A percentile compares a stretch with the other conserved stretches of the same genome.
These are phyloP conservation scores for Cladophialophora psammophila DNA, from an alignment of 2,329 filamentous ascomycete genomes.

Conservation along the genomic window DNA sequence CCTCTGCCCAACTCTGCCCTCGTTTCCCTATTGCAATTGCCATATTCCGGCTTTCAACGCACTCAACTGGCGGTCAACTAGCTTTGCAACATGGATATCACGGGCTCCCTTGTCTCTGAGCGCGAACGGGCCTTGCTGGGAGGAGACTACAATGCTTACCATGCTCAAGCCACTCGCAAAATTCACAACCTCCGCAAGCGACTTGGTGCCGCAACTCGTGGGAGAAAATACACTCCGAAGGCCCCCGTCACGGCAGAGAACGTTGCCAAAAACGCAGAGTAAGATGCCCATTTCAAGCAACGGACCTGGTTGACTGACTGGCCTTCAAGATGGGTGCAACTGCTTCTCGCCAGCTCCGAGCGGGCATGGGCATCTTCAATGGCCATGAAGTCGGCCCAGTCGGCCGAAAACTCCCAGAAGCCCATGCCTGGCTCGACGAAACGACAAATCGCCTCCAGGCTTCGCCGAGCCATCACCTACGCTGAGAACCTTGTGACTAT, in stretches of 20 bases:
- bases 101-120: conserved; percentile 78
- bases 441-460: conserved; percentile 85
- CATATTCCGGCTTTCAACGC: not conserved
- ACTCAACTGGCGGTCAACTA: not conserved
- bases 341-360: conserved; percentile 87
- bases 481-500: conserved; percentile 73
- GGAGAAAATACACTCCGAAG: conserved; percentile 82
- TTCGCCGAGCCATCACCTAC: conserved; percentile 77
- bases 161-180: conserved; percentile 77
- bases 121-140: conserved; percentile 84
- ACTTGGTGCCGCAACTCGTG: conserved; percentile 82
- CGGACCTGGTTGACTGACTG: conserved; percentile 30
- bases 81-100: conserved; percentile 78
- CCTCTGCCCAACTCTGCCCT: not conserved
- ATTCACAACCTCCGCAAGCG: conserved; percentile 85
- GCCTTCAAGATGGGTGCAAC: conserved; percentile 69
- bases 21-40: conserved; percentile 3
- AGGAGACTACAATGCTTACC: conserved; percentile 88
- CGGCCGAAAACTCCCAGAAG: conserved; percentile 74
- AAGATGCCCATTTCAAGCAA: conserved; percentile 46
- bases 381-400: conserved; percentile 86
- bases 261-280: conserved; percentile 78
- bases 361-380: conserved; percentile 95
- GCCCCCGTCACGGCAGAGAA: conserved; percentile 75
- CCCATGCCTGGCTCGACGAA: conserved; percentile 80